Conservation (phyloP, 305 asterid genomes). For the Andrographis paniculata region DNA sequence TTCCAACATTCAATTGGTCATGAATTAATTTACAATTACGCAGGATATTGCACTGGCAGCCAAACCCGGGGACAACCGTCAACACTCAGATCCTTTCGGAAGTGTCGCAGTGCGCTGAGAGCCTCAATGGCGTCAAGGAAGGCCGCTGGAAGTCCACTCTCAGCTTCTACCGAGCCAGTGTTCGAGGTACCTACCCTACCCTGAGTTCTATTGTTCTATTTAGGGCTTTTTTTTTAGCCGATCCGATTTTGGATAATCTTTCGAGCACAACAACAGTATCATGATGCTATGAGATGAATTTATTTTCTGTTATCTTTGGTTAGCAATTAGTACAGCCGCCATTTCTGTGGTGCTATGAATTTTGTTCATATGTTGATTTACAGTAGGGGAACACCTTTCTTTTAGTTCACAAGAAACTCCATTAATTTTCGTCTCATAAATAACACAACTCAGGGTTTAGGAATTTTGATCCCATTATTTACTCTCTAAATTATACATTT, state of each 20-base stretch:
- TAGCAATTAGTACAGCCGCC: background rate
- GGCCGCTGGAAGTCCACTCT: constrained; percentile 81
- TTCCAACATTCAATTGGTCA: background rate
- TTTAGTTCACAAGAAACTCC: no score
- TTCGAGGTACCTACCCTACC: constrained; percentile 21
- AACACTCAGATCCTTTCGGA: constrained; percentile 69
- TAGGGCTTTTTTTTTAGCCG: background rate
- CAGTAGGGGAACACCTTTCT: no score
- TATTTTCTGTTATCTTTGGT: background rate
- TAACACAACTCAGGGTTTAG: no score
- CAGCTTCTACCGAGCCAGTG: constrained; percentile 62
- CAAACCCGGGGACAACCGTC: constrained; percentile 72
- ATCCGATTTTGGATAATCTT: no score
- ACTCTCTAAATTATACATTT: no score
- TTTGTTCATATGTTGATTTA: background rate
- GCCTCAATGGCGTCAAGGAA: constrained; percentile 47
- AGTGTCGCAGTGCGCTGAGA: constrained; percentile 82
- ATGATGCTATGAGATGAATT: background rate
- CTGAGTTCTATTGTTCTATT: background rate
- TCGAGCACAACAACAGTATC: no score
- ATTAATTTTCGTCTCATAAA: no score
- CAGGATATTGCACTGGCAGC: constrained; percentile 90
- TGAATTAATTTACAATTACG: constrained; percentile 12
- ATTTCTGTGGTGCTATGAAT: background rate
- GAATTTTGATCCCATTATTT: no score